Base-by-base conservation (phyloP, 495 filamentous ascomycete genomes). In the Penicillium arizonense region DNA sequence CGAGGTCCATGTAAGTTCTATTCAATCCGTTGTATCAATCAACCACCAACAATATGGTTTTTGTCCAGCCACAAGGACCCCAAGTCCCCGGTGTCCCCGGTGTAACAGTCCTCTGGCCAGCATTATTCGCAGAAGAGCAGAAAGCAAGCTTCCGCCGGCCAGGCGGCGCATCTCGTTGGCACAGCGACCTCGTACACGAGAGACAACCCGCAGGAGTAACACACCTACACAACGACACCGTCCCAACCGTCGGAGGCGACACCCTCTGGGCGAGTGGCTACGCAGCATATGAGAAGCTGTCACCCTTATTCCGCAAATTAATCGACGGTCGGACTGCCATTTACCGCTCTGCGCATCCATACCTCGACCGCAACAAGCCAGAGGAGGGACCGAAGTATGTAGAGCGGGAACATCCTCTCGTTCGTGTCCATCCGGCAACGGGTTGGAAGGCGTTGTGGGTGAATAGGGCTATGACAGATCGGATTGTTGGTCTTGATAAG, bases 201-300 rank as follows among this genome's bases (percentile, higher is more conserved):
- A 71, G 74, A 35, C 84, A 89, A 53, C 87, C 87, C 4, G 85
- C 87, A 2, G 87, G 84, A 5, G 80, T 87, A 42, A 89, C 85
- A 0, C 83, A 87, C 57, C 71, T 88, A 10, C 83, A 87, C 67
- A 86, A 86, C 50, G 84, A 74, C 36, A 86, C 84, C 0, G 72
- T 90, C 5, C 86, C 87, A 0, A 76, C 74, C 0, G 55, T 83
- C 2, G 87, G 87, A 4, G 86, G 86, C 7, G 87, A 90, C 58
- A 88, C 87, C 3, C 77, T 90, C 3, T 90, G 86, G 85, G 82
- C 86, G 0, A 83, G 77, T 53, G 86, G 84, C 3, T 88, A 88
- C 55, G 68, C 78, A 10, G 85, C 85, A 4, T 90, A 90, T 63
- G 83, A 86, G 67, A 88, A 88, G 64, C 76, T 89, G 2, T 86